A percentile compares a stretch with the other conserved stretches of the same genome.
Conservation (phyloP, 148 eudicot genomes). For the Rhododendron mucronatum region DNA sequence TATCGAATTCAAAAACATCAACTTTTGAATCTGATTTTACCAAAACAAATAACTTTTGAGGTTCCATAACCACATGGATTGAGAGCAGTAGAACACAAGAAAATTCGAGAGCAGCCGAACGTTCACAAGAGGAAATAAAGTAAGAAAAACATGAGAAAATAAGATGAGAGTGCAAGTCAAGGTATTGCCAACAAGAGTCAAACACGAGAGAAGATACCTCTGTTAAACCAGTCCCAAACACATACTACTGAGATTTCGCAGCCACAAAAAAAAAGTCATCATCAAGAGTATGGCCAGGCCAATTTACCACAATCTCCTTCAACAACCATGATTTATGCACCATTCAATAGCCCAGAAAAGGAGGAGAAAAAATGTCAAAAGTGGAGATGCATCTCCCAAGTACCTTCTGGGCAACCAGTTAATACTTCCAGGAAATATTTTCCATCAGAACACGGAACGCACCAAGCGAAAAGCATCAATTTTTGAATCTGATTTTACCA, state of each 20-base stretch:
- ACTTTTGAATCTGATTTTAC: too few relatives aligned
- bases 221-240: neutral
- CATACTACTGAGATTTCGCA: neutral
- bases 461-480: neutral
- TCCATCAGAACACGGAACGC: neutral
- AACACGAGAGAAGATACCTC: neutral
- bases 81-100: too few relatives aligned
- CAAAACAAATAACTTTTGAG: too few relatives aligned
- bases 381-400: neutral
- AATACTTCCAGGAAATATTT: neutral
- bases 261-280: neutral
- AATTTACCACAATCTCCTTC: neutral
- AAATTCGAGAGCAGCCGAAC: neutral
- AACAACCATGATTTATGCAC: neutral
- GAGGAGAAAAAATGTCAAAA: neutral
- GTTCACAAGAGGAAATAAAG: neutral
- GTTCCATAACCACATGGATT: too few relatives aligned
- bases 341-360: neutral
- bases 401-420: neutral
- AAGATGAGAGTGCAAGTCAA: neutral
- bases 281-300: neutral
- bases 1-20: too few relatives aligned
- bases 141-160: neutral
- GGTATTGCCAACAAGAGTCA: neutral
- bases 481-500: neutral